Evolutionary conservation across 768 basidiomycete species (phyloP).

Genomic region (Candolleomyces aberdarensis): DNA sequence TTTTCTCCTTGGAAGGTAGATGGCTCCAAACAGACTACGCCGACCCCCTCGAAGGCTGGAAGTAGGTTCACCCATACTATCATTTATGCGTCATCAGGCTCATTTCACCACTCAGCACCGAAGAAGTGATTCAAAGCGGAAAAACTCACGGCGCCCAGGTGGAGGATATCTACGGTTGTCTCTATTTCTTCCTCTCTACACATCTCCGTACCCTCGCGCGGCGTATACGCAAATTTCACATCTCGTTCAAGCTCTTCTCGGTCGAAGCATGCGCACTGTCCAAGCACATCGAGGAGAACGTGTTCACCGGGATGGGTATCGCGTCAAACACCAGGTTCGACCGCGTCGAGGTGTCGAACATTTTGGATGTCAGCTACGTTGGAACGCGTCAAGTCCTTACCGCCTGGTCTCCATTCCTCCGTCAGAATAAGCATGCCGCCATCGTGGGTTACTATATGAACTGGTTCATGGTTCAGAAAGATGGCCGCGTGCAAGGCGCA

Average conservation of each 20-base stretch:
- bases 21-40: conserved; percentile 40
- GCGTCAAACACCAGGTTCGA: conserved; percentile 32
- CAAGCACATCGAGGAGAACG: conserved; percentile 15
- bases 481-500: conserved; percentile 10
- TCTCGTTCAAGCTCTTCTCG: conserved; percentile 30
- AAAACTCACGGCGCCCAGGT: conserved; percentile 31
- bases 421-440: conserved; percentile 21
- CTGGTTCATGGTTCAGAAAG: conserved; percentile 23
- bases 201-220: conserved; percentile 34
- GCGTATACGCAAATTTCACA: conserved; percentile 29
- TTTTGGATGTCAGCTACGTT: conserved; percentile 39
- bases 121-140: conserved; percentile 30
- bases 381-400: conserved; percentile 31
- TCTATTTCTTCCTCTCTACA: conserved; percentile 43
- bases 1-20: conserved; percentile 33
- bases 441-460: conserved; percentile 42
- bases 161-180: conserved; percentile 48
- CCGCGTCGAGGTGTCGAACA: conserved; percentile 48
- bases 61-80: conserved; percentile 25
- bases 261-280: conserved; percentile 33
- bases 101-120: conserved; percentile 22
- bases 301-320: conserved; percentile 15
- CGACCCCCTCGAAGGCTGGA: conserved; percentile 41
- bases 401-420: conserved; percentile 37
- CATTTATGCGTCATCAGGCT: background rate